Percentiles rank a stretch among this genome's conserved stretches.
These are phyloP conservation scores for Musa schizocarpa DNA, from an alignment of 176 grass and related monocot species.

Conservation along the genomic window DNA sequence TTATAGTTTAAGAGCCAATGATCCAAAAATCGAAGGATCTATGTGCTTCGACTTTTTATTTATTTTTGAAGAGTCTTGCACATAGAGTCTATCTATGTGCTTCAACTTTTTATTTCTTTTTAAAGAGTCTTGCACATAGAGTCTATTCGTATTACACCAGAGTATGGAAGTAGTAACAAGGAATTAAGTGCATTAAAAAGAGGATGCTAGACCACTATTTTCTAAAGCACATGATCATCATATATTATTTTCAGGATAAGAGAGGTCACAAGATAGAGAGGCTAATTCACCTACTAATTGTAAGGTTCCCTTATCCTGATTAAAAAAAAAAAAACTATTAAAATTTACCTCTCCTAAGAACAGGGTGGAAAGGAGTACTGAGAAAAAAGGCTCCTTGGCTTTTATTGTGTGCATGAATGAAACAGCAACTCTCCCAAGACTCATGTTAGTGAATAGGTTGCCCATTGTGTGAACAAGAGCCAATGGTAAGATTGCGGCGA, in stretches of 20 bases:
- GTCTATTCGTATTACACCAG: not conserved
- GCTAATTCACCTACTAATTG: too few relatives aligned
- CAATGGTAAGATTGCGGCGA: conserved; percentile 48
- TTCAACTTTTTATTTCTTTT: not conserved
- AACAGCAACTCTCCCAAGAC: conserved; percentile 64
- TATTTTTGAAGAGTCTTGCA: too few relatives aligned
- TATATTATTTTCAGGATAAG: not conserved
- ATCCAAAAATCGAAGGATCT: not conserved
- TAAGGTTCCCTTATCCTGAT: too few relatives aligned
- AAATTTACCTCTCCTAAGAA: conserved; percentile 59
- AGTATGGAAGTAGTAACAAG: not conserved
- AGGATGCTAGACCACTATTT: too few relatives aligned
- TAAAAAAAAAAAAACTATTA: not conserved
- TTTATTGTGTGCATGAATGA: conserved; percentile 82
- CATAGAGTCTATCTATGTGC: too few relatives aligned
- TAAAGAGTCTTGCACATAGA: not conserved
- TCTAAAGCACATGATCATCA: too few relatives aligned
- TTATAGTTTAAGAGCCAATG: not conserved
- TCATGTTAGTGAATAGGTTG: conserved; percentile 81
- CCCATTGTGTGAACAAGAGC: conserved; percentile 68
- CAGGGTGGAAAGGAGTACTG: conserved; percentile 57
- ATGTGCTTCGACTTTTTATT: too few relatives aligned
- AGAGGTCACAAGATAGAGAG: too few relatives aligned
- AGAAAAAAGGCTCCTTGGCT: conserved; percentile 85
- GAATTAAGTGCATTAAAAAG: not conserved